phyloP scores from a whole-genome alignment of 306 rosid genomes.

The Urtica urens region DNA sequence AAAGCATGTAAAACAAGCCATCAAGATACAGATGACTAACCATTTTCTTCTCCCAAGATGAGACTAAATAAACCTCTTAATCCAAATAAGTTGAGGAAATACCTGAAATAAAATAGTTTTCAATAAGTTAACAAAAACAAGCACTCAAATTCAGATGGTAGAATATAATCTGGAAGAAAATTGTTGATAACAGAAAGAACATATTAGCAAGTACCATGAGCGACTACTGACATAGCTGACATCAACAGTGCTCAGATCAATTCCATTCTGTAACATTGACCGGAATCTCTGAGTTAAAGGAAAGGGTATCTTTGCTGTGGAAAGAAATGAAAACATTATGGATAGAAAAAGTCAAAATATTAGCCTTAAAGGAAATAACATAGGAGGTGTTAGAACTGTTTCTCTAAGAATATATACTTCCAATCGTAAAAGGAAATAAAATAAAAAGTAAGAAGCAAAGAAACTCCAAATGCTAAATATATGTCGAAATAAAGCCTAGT shows the following conservation, averaged over 20 bases:
- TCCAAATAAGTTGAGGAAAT: conserved; percentile 94
- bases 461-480: too few relatives aligned
- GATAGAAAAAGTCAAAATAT: conserved; percentile 1
- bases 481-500: too few relatives aligned
- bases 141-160: not conserved
- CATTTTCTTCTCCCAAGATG: conserved; percentile 98
- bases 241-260: conserved; percentile 97
- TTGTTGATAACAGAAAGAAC: not conserved
- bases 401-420: too few relatives aligned
- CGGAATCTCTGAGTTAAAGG: conserved; percentile 96
- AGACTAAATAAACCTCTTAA: conserved; percentile 95
- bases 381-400: too few relatives aligned
- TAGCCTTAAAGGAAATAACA: not conserved
- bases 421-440: too few relatives aligned
- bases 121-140: conserved; percentile 11
- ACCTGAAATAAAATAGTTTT: conserved; percentile 43
- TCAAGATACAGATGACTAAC: conserved; percentile 52
- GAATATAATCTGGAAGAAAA: not conserved
- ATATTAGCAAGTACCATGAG: conserved; percentile 56
- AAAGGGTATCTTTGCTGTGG: conserved; percentile 94
- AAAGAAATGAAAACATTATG: conserved; percentile 11
- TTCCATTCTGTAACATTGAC: conserved; percentile 95
- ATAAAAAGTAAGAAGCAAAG: too few relatives aligned
- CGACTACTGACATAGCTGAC: conserved; percentile 99
- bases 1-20: too few relatives aligned